These are phyloP conservation scores for Starmerella khaoyaiensis DNA, from an alignment of 805 yeast species.

Conservation along the genomic window DNA sequence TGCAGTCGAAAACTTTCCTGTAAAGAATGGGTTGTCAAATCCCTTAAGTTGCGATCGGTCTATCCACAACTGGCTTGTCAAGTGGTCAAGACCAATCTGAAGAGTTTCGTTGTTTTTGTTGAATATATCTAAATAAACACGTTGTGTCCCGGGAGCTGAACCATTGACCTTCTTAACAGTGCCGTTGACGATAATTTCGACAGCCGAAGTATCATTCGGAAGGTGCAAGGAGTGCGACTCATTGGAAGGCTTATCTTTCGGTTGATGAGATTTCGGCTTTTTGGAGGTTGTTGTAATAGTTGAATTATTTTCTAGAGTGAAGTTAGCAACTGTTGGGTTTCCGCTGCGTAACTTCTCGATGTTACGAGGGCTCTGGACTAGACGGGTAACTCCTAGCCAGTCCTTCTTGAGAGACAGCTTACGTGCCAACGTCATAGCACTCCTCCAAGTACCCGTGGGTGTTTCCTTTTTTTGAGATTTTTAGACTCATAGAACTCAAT, in stretches of 20 bases:
- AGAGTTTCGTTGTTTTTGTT: conserved; percentile 10
- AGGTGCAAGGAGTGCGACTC: neutral
- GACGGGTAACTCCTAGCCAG: conserved; percentile 3
- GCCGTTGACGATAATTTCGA: conserved; percentile 7
- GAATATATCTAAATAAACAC: conserved; percentile 3
- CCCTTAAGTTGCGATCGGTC: conserved; percentile 13
- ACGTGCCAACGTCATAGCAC: conserved; percentile 28
- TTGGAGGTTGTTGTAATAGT: too few relatives aligned
- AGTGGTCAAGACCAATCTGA: conserved; percentile 12
- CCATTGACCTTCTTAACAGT: neutral
- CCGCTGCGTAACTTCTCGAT: conserved; percentile 6
- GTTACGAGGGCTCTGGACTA: conserved; percentile 12
- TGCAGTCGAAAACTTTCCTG: conserved; percentile 15
- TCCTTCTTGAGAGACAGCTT: conserved; percentile 6
- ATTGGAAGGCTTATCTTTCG: too few relatives aligned
- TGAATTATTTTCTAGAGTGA: neutral
- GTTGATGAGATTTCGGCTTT: too few relatives aligned
- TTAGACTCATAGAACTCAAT: conserved; percentile 16
- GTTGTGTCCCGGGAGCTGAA: conserved; percentile 4
- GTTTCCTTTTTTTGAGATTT: conserved; percentile 19
- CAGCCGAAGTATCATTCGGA: conserved; percentile 2
- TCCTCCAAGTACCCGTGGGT: conserved; percentile 31
- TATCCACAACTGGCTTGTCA: conserved; percentile 14
- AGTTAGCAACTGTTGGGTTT: neutral
- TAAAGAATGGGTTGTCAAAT: conserved; percentile 16